phyloP scores from a whole-genome alignment of 2,329 filamentous ascomycete species.

The Fusarium chuoi region DNA sequence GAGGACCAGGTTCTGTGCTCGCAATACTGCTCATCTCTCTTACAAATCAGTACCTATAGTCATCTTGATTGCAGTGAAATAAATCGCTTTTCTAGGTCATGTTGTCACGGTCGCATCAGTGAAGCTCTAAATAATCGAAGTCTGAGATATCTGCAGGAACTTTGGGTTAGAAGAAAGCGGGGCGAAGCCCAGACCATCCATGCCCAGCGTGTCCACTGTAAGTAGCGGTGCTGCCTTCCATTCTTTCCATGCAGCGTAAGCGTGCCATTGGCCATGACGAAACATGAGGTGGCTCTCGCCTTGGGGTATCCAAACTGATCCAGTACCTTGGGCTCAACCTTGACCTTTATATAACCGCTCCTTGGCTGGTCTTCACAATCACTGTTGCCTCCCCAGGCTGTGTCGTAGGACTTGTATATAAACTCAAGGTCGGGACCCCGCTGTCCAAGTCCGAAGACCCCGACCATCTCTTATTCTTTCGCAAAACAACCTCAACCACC shows the following conservation, averaged over 20 bases:
- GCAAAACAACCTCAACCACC: slow-evolving; percentile 28
- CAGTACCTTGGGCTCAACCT: slow-evolving; percentile 22
- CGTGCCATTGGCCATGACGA: slow-evolving; percentile 42
- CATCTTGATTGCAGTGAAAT: not conserved
- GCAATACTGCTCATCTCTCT: not conserved
- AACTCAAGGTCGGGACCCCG: slow-evolving; percentile 8
- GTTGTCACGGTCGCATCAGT: not conserved
- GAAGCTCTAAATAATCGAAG: not conserved
- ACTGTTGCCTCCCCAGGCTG: not conserved
- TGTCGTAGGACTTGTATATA: slow-evolving; percentile 4
- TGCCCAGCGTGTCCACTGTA: slow-evolving; percentile 30
- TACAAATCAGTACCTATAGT: not conserved
- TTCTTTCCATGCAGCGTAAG: slow-evolving; percentile 40
- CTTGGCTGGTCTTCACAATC: not conserved
- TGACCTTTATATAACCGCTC: slow-evolving; percentile 13
- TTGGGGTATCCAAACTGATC: slow-evolving; percentile 27
- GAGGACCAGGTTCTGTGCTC: not conserved
- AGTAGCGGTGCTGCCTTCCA: slow-evolving; percentile 38
- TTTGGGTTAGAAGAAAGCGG: slow-evolving; percentile 34
- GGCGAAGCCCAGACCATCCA: slow-evolving; percentile 10
- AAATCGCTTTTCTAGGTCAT: not conserved
- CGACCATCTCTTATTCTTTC: slow-evolving; percentile 16
- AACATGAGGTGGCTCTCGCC: slow-evolving; percentile 35
- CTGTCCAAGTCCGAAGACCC: slow-evolving; percentile 26
- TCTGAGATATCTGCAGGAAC: slow-evolving; percentile 4